A percentile compares a stretch with the other conserved stretches of the same genome.
These are phyloP conservation scores for Venturia aucupariae DNA, from an alignment of 2,329 filamentous ascomycete species.

Conservation along the genomic window DNA sequence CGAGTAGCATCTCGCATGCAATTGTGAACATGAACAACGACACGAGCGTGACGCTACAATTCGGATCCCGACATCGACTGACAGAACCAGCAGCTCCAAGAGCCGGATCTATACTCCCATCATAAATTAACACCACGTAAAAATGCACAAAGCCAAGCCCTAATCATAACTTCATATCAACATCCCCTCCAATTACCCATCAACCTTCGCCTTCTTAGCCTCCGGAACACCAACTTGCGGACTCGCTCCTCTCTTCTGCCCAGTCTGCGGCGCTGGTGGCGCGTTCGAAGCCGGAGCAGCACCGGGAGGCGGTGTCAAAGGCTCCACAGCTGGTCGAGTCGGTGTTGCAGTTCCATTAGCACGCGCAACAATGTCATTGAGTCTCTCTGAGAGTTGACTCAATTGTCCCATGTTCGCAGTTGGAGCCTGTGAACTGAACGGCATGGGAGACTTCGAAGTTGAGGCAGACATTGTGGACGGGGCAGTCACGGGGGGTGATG, in stretches of 20 bases:
- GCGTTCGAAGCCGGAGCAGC: not conserved
- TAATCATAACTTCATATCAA: not conserved
- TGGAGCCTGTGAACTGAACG: not conserved
- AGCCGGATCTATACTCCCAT: not conserved
- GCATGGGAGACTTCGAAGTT: not conserved
- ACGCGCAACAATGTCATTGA: conserved; percentile 1
- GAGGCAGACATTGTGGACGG: not conserved
- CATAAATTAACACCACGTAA: not conserved
- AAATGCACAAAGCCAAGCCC: not conserved
- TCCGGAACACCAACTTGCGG: not conserved
- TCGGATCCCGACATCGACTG: too few species aligned
- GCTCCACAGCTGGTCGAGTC: conserved; percentile 13
- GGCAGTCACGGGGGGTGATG: not conserved
- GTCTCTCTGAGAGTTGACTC: not conserved
- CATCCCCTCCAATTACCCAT: not conserved
- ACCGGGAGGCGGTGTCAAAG: conserved; percentile 10
- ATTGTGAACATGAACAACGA: too few species aligned
- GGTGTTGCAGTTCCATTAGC: conserved; percentile 9
- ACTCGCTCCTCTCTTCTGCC: not conserved
- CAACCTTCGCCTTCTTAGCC: conserved; percentile 7
- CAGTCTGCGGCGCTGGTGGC: not conserved
- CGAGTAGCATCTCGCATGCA: too few species aligned
- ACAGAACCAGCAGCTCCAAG: not conserved
- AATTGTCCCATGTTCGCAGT: not conserved
- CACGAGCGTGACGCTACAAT: too few species aligned